Percentiles rank a stretch among this genome's conserved stretches.
phyloP scores from a whole-genome alignment of 106 monocot genomes.

The Allium sativum region DNA sequence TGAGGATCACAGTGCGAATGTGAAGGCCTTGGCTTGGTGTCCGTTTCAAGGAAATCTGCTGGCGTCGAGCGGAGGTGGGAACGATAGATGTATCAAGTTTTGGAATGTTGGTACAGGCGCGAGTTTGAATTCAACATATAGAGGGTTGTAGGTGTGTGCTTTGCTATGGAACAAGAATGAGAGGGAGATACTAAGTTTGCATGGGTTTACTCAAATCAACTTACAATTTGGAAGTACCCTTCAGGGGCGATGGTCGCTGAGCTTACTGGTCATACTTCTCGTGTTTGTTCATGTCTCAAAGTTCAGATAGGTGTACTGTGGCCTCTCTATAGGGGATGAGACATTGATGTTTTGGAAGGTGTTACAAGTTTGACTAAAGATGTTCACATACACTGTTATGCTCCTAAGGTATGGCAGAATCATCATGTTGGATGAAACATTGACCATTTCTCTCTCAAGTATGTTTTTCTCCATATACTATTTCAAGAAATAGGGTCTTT shows the following conservation, averaged over 20 bases:
- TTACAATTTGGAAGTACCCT: constrained; percentile 21
- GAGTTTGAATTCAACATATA: constrained; percentile 17
- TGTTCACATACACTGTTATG: too few relatives aligned
- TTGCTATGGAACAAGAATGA: constrained; percentile 65
- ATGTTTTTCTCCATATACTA: too few relatives aligned
- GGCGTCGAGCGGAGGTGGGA: constrained; percentile 30
- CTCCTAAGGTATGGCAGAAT: too few relatives aligned
- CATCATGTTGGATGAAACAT: too few relatives aligned
- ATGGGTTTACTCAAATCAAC: constrained; percentile 40
- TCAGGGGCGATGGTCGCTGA: constrained; percentile 19
- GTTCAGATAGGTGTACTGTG: constrained; percentile 34
- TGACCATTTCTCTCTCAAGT: too few relatives aligned
- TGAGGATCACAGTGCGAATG: constrained; percentile 35
- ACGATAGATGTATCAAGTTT: constrained; percentile 30
- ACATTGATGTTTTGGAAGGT: constrained; percentile 33
- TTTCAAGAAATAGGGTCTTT: too few relatives aligned
- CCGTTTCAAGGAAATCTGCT: constrained; percentile 57
- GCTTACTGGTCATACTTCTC: constrained; percentile 22
- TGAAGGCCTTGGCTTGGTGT: constrained; percentile 64
- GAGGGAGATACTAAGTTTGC: constrained; percentile 55
- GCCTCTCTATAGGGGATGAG: constrained; percentile 38
- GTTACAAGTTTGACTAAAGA: too few relatives aligned
- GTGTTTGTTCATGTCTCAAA: constrained; percentile 30
- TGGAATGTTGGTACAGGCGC: constrained; percentile 32
- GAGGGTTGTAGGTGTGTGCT: constrained; percentile 29